Conservation (phyloP, 1,139 yeast species). For the Sugiyamaella pinicola region DNA sequence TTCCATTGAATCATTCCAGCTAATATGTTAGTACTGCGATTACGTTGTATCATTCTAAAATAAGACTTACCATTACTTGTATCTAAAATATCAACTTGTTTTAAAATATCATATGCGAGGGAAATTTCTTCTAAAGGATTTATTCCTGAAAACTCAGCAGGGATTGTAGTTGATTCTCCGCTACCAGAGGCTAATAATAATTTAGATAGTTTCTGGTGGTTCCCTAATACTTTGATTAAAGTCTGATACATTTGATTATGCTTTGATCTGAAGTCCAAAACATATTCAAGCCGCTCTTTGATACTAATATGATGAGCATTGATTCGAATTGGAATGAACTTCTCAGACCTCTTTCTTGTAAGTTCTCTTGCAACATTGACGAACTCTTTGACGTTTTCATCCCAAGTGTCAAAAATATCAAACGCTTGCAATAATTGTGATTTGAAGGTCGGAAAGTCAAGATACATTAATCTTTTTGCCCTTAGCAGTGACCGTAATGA, state of each 20-base stretch:
- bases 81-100: conserved; percentile 46
- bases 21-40: conserved; percentile 21
- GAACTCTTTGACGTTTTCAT: conserved; percentile 56
- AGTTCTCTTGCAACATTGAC: conserved; percentile 69
- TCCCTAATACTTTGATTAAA: conserved; percentile 43
- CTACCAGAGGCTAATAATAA: conserved; percentile 30
- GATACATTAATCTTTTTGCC: conserved; percentile 43
- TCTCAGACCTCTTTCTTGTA: conserved; percentile 72
- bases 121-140: conserved; percentile 45
- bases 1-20: conserved; percentile 47
- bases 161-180: conserved; percentile 17
- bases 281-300: conserved; percentile 50
- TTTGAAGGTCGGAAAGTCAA: conserved; percentile 44
- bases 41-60: not conserved
- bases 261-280: conserved; percentile 52
- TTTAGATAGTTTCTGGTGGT: conserved; percentile 7
- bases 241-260: conserved; percentile 56
- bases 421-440: conserved; percentile 34
- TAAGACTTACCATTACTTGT: conserved; percentile 41
- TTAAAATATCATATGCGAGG: conserved; percentile 48
- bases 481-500: conserved; percentile 30
- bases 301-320: conserved; percentile 51
- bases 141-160: conserved; percentile 33
- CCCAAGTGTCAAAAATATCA: conserved; percentile 50
- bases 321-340: conserved; percentile 66